A percentile compares a stretch with the other conserved stretches of the same genome.
Evolutionary conservation across 2,329 filamentous ascomycete genomes (phyloP).

Genomic region (Scedosporium boydii): DNA sequence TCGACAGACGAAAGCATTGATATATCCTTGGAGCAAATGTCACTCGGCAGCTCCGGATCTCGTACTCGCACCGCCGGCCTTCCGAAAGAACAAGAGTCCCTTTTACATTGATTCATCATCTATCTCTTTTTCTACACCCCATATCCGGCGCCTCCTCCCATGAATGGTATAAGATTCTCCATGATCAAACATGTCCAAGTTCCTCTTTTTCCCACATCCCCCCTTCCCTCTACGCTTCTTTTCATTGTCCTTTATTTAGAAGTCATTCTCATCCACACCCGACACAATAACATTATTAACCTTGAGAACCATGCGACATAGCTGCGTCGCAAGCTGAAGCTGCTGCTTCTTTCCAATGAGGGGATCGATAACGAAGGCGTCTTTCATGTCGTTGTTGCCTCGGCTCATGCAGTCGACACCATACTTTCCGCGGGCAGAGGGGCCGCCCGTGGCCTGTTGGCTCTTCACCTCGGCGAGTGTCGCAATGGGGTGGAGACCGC

Average conservation of each 20-base stretch:
- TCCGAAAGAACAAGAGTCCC: background rate
- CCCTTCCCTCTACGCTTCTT: background rate
- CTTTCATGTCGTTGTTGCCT: slow-evolving; percentile 93
- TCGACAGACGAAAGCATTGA: no score
- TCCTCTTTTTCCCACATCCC: no score
- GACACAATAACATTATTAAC: slow-evolving; percentile 94
- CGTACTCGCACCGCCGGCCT: no score
- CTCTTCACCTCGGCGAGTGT: slow-evolving; percentile 93
- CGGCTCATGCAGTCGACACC: slow-evolving; percentile 97
- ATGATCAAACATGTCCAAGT: background rate
- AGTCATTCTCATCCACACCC: slow-evolving; percentile 79
- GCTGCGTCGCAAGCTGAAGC: slow-evolving; percentile 87
- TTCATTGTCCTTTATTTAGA: slow-evolving; percentile 36
- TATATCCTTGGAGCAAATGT: background rate
- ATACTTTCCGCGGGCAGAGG: slow-evolving; percentile 47
- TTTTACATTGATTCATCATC: background rate
- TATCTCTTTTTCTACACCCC: slow-evolving; percentile 1
- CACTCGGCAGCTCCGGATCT: background rate
- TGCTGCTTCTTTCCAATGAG: slow-evolving; percentile 98
- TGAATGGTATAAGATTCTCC: background rate
- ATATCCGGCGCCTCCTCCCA: background rate
- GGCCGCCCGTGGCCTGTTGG: slow-evolving; percentile 73
- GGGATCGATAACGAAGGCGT: slow-evolving; percentile 96
- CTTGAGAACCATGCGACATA: slow-evolving; percentile 97
- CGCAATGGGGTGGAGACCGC: slow-evolving; percentile 89